Conservation (phyloP, 192 early-diverging fungal species). For the Podila minutissima region DNA sequence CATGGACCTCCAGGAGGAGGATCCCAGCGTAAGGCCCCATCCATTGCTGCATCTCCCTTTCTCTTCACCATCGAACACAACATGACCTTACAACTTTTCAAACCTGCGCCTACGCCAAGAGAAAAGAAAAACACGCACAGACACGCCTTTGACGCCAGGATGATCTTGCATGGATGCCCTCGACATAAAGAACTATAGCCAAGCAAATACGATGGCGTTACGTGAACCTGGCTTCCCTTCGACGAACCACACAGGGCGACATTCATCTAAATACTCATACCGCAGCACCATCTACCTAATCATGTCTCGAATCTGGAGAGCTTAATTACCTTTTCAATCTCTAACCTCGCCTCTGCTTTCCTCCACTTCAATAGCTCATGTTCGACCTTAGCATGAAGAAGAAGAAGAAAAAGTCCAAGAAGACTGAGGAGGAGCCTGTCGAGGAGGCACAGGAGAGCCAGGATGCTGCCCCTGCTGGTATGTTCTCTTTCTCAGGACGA, state of each 20-base stretch:
- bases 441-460: constrained; percentile 44
- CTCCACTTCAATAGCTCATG: background rate
- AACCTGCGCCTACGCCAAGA: background rate
- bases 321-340: background rate
- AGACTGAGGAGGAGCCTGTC: constrained; percentile 50
- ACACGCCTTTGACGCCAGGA: background rate
- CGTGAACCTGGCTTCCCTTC: no score
- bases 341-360: background rate
- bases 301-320: background rate
- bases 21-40: constrained; percentile 14
- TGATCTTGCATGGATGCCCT: no score
- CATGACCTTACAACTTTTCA: background rate
- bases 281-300: no score
- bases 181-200: no score
- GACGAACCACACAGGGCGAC: no score
- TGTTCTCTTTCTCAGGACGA: background rate
- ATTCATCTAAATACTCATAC: no score
- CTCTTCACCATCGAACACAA: background rate
- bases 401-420: constrained; percentile 59
- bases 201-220: no score
- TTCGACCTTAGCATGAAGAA: constrained; percentile 62
- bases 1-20: constrained; percentile 22
- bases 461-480: constrained; percentile 24
- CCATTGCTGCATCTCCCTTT: background rate
- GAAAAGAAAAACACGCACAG: background rate